These are phyloP conservation scores for Nemania serpens DNA, from an alignment of 2,329 filamentous ascomycete species.

Conservation along the genomic window DNA sequence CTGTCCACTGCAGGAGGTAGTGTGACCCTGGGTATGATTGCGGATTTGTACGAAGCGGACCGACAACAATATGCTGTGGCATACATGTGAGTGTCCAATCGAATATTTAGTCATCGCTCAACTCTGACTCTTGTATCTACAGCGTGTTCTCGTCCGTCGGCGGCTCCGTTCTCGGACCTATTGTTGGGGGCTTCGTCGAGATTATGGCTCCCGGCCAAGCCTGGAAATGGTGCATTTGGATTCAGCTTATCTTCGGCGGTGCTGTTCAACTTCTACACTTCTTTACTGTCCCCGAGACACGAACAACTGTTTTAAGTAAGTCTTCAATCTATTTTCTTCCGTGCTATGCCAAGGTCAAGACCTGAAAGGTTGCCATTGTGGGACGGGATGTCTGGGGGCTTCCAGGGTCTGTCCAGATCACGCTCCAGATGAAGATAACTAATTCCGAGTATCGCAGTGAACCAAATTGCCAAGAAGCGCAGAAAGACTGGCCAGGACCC, in stretches of 20 bases:
- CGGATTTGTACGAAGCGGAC: conserved; percentile 73
- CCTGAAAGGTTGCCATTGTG: background rate
- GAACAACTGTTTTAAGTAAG: conserved; percentile 68
- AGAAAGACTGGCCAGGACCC: conserved; percentile 61
- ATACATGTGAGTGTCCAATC: conserved; percentile 53
- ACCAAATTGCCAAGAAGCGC: conserved; percentile 76
- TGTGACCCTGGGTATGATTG: conserved; percentile 75
- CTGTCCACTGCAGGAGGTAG: conserved; percentile 73
- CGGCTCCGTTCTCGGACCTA: conserved; percentile 75
- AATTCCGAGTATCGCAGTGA: conserved; percentile 49
- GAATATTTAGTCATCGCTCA: background rate
- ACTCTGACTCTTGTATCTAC: background rate
- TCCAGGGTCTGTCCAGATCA: background rate
- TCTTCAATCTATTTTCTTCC: background rate
- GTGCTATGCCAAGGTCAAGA: background rate
- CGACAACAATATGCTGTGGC: conserved; percentile 76
- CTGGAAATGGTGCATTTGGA: conserved; percentile 78
- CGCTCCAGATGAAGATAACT: background rate
- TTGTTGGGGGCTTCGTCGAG: conserved; percentile 77
- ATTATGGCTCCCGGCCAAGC: conserved; percentile 52
- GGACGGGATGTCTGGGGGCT: background rate
- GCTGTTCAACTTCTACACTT: conserved; percentile 71
- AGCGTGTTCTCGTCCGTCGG: conserved; percentile 79
- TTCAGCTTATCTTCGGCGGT: conserved; percentile 78
- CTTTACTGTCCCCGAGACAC: conserved; percentile 75